Evolutionary conservation across 1,284 basidiomycete species (phyloP).

Genomic region (Tilletia setariae): DNA sequence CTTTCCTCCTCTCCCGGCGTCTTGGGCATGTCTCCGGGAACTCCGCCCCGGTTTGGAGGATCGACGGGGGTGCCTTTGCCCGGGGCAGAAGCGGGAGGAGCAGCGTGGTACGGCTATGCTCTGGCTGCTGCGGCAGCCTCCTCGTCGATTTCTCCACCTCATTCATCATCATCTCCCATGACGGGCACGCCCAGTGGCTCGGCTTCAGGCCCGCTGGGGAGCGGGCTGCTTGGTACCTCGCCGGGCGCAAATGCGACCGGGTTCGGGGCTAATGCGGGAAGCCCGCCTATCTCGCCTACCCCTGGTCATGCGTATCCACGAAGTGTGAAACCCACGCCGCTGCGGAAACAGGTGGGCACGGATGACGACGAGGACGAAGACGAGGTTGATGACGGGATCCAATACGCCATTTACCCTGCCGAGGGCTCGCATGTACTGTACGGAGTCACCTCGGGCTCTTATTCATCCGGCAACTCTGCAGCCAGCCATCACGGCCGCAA

Average conservation of each 20-base stretch:
- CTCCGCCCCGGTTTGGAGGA: background rate
- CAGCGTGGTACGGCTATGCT: conserved; percentile 12
- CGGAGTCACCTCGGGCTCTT: conserved; percentile 14
- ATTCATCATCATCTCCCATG: background rate
- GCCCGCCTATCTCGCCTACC: background rate
- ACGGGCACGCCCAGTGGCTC: background rate
- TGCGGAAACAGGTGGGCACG: conserved; percentile 4
- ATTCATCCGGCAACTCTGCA: background rate
- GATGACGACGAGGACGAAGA: conserved; percentile 25
- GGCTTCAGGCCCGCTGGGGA: background rate
- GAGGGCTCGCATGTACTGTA: conserved; percentile 24
- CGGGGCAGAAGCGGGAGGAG: conserved; percentile 1
- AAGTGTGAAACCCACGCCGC: background rate
- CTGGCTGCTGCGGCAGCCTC: background rate
- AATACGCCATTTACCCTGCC: conserved; percentile 27
- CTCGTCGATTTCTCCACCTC: background rate
- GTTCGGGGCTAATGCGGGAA: too few relatives aligned
- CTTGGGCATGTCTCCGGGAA: background rate
- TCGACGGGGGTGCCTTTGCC: background rate
- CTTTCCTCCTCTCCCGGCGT: background rate
- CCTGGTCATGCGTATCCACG: background rate
- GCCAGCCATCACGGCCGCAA: conserved; percentile 17
- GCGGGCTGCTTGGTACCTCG: background rate
- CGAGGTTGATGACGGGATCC: conserved; percentile 46
- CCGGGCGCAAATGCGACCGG: background rate